A percentile compares a stretch with the other conserved stretches of the same genome.
Evolutionary conservation across 129 eudicot species (phyloP).

Genomic region (Saposhnikovia divaricata): DNA sequence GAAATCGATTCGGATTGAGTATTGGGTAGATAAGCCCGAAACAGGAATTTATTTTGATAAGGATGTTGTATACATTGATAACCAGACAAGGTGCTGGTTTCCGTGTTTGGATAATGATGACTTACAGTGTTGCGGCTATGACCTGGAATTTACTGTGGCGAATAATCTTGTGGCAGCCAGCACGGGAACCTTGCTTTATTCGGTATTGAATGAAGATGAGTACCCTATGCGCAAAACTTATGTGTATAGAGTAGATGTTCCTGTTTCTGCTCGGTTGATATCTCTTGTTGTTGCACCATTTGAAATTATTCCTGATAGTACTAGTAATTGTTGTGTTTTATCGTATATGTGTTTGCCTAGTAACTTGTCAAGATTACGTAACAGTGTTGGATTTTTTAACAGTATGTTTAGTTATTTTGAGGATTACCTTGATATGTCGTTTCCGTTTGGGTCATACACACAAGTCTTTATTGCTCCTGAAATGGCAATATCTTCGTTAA

Average conservation of each 20-base stretch:
- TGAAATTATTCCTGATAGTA: conserved; percentile 74
- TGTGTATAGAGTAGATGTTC: conserved; percentile 62
- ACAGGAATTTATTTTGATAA: conserved; percentile 75
- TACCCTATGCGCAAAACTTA: conserved; percentile 77
- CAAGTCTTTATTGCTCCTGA: conserved; percentile 91
- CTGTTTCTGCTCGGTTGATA: conserved; percentile 89
- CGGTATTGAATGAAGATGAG: conserved; percentile 85
- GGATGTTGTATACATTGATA: conserved; percentile 67
- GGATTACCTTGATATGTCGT: conserved; percentile 63
- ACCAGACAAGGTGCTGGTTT: conserved; percentile 96
- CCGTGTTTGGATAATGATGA: conserved; percentile 94
- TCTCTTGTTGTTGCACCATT: conserved; percentile 87
- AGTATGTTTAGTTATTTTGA: conserved; percentile 87
- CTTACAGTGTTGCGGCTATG: conserved; percentile 77
- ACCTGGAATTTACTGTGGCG: conserved; percentile 90
- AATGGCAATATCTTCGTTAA: conserved; percentile 65
- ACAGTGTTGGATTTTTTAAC: conserved; percentile 71
- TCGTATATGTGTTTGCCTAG: conserved; percentile 76
- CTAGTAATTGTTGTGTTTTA: conserved; percentile 27
- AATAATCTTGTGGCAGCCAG: conserved; percentile 80
- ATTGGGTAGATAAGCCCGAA: conserved; percentile 94
- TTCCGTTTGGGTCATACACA: conserved; percentile 95
- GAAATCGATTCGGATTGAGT: conserved; percentile 68
- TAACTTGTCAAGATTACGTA: conserved; percentile 54
- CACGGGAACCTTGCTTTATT: conserved; percentile 83